phyloP scores from a whole-genome alignment of 345 rosid genomes.

The Syzygium aromaticum region DNA sequence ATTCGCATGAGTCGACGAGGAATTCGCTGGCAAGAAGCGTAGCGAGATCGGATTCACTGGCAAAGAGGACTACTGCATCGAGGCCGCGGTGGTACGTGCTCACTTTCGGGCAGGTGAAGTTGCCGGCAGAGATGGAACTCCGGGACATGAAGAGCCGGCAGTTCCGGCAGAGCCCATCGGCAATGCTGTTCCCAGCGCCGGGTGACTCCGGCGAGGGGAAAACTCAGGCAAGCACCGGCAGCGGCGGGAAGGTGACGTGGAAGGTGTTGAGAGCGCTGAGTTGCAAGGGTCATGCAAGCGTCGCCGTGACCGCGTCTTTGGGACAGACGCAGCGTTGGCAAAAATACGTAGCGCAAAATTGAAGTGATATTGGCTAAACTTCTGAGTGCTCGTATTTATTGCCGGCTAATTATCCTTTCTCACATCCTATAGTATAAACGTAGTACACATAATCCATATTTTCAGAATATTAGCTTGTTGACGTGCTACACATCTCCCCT shows the following conservation, averaged over 20 bases:
- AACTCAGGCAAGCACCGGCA: slow-evolving; percentile 8
- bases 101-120: slow-evolving; percentile 53
- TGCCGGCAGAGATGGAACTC: slow-evolving; percentile 40
- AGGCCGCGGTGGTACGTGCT: slow-evolving; percentile 54
- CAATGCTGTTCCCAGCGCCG: slow-evolving; percentile 17
- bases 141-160: slow-evolving; percentile 59
- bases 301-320: slow-evolving; percentile 31
- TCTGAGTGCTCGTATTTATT: neutral
- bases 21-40: slow-evolving; percentile 13
- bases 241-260: slow-evolving; percentile 32
- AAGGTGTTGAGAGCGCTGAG: slow-evolving; percentile 48
- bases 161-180: slow-evolving; percentile 35
- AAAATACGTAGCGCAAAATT: neutral
- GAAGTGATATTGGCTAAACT: neutral
- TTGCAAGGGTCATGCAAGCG: slow-evolving; percentile 45
- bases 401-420: neutral
- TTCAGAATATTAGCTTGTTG: neutral
- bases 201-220: slow-evolving; percentile 2
- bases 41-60: slow-evolving; percentile 5
- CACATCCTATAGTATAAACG: neutral
- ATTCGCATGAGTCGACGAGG: neutral
- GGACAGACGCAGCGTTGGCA: neutral
- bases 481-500: neutral
- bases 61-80: neutral
- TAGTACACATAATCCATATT: neutral